Evolutionary conservation across 495 filamentous ascomycete species (phyloP).

Genomic region (Aspergillus baeticus): DNA sequence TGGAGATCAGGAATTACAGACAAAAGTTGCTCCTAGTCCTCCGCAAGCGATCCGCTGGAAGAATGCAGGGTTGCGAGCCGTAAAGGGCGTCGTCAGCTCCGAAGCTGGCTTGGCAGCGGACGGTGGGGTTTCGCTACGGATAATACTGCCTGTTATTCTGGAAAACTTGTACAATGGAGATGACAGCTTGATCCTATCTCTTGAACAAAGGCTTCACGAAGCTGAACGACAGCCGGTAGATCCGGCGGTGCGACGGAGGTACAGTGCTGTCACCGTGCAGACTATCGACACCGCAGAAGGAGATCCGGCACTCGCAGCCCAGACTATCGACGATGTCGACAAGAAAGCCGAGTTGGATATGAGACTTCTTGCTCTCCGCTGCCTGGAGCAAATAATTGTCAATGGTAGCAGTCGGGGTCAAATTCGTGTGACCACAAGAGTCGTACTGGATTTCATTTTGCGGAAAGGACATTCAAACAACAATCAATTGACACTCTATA

Average conservation of each 20-base stretch:
- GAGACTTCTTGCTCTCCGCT: slow-evolving; percentile 77
- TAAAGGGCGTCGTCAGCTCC: slow-evolving; percentile 73
- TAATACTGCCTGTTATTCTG: slow-evolving; percentile 78
- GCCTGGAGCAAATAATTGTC: slow-evolving; percentile 75
- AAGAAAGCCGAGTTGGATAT: slow-evolving; percentile 82
- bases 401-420: slow-evolving; percentile 71
- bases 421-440: slow-evolving; percentile 67
- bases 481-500: slow-evolving; percentile 9
- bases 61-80: slow-evolving; percentile 74
- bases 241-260: slow-evolving; percentile 56
- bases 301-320: slow-evolving; percentile 69
- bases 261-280: slow-evolving; percentile 75
- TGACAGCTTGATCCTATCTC: slow-evolving; percentile 60
- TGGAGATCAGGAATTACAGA: slow-evolving; percentile 30
- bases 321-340: slow-evolving; percentile 78
- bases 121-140: slow-evolving; percentile 67
- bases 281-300: slow-evolving; percentile 66
- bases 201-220: slow-evolving; percentile 60
- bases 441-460: slow-evolving; percentile 69
- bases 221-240: slow-evolving; percentile 67
- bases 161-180: slow-evolving; percentile 80
- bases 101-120: slow-evolving; percentile 68
- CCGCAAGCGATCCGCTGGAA: slow-evolving; percentile 82
- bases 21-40: slow-evolving; percentile 52
- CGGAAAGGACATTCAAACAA: slow-evolving; percentile 40